Evolutionary conservation across 495 filamentous ascomycete species (phyloP).

Genomic region (Paragyromitra xinjiangensis): DNA sequence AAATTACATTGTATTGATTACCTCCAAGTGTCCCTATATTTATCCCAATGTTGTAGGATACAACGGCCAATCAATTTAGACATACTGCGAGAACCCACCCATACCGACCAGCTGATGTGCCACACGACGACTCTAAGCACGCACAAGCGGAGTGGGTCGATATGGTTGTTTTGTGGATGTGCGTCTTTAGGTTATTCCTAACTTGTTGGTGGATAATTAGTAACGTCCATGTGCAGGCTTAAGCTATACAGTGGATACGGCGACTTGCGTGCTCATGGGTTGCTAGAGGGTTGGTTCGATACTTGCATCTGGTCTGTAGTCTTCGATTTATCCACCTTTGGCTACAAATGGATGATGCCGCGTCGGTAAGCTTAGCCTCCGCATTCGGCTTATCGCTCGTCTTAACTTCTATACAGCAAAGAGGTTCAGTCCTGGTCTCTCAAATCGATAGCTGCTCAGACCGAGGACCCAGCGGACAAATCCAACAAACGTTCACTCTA

Average conservation of each 20-base stretch:
- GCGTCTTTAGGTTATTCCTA: background rate
- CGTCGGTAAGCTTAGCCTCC: background rate
- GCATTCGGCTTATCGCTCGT: background rate
- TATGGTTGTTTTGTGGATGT: constrained; percentile 7
- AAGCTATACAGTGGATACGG: background rate
- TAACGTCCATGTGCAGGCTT: background rate
- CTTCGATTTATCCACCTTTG: constrained; percentile 1
- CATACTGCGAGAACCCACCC: constrained; percentile 3
- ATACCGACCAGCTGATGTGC: background rate
- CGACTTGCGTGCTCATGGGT: background rate
- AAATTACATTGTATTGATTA: background rate
- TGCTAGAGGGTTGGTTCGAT: constrained; percentile 2
- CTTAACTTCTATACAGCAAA: background rate
- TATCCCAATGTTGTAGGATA: background rate
- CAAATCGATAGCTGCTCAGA: constrained; percentile 1
- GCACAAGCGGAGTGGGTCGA: constrained; percentile 4
- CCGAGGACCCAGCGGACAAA: background rate
- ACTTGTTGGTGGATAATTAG: background rate
- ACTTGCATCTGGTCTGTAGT: constrained; percentile 1
- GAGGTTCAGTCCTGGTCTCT: background rate
- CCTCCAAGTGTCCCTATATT: background rate
- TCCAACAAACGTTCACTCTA: constrained; percentile 2
- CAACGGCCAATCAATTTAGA: background rate
- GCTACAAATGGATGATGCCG: background rate
- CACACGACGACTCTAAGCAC: constrained; percentile 8